A percentile compares a stretch with the other conserved stretches of the same genome.
Evolutionary conservation across 2,329 filamentous ascomycete genomes (phyloP).

Genomic region (Immersiporthe knoxdaviesiana): DNA sequence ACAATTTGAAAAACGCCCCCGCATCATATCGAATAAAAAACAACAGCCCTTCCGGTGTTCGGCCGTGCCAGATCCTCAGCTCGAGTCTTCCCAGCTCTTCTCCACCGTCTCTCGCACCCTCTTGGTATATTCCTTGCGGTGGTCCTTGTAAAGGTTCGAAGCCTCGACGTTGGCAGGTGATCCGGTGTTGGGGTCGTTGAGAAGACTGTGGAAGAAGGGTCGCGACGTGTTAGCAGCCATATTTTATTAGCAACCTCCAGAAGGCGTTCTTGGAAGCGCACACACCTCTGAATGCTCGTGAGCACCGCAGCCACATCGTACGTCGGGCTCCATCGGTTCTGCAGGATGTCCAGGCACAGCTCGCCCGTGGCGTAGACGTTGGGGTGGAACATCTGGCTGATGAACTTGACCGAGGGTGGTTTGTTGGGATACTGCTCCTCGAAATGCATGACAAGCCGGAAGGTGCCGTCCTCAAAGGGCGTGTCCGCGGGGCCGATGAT

Average conservation of each 20-base stretch:
- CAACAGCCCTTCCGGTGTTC: neutral
- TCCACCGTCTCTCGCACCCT: conserved; percentile 94
- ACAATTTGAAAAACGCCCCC: conserved; percentile 11
- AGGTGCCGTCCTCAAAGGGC: conserved; percentile 97
- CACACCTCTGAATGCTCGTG: conserved; percentile 94
- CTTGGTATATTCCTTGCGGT: conserved; percentile 94
- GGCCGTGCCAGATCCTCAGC: conserved; percentile 24
- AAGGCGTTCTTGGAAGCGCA: neutral
- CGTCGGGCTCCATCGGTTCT: conserved; percentile 98
- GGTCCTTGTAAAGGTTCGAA: conserved; percentile 97
- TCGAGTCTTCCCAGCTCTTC: conserved; percentile 96
- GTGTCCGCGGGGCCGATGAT: conserved; percentile 98
- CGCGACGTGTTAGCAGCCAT: conserved; percentile 38
- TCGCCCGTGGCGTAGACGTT: conserved; percentile 98
- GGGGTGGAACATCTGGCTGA: conserved; percentile 98
- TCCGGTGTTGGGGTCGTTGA: conserved; percentile 98
- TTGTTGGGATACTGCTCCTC: conserved; percentile 99
- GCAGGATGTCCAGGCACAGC: conserved; percentile 92
- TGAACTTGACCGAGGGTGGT: conserved; percentile 96
- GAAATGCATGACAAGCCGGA: conserved; percentile 97
- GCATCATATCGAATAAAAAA: neutral
- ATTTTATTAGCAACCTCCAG: conserved; percentile 14
- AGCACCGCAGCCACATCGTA: conserved; percentile 97
- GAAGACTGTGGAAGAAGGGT: conserved; percentile 67
- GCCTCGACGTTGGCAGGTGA: conserved; percentile 98